Percentiles rank a stretch among this genome's conserved stretches.
These are phyloP conservation scores for Nematodospora valgi DNA, from an alignment of 805 yeast species.

Conservation along the genomic window DNA sequence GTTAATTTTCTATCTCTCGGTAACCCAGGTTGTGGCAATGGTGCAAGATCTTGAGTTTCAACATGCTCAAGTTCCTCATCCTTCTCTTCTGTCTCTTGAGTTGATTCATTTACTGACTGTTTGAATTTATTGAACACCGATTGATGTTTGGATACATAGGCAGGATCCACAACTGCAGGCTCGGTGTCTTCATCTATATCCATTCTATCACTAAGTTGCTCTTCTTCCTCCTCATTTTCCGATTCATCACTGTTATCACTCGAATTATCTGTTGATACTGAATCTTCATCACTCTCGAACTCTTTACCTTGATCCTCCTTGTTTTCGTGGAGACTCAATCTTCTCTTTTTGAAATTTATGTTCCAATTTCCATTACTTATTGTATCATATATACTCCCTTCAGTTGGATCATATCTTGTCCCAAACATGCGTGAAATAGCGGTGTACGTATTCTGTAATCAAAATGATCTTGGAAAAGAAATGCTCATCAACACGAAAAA, in stretches of 20 bases:
- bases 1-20: slow-evolving; percentile 48
- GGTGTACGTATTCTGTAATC: background rate
- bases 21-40: slow-evolving; percentile 81
- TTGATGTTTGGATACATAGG: slow-evolving; percentile 40
- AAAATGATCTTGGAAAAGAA: too few species aligned
- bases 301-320: slow-evolving; percentile 6
- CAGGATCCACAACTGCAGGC: slow-evolving; percentile 7
- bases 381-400: background rate
- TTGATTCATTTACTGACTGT: slow-evolving; percentile 16
- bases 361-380: background rate
- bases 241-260: background rate
- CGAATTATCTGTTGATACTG: slow-evolving; percentile 7
- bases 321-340: slow-evolving; percentile 8
- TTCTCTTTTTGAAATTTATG: slow-evolving; percentile 8
- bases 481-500: too few species aligned
- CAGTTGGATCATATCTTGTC: slow-evolving; percentile 55
- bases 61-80: slow-evolving; percentile 15
- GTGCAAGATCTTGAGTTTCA: slow-evolving; percentile 45
- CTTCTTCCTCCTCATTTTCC: slow-evolving; percentile 9
- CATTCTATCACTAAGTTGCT: slow-evolving; percentile 7
- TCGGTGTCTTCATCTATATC: slow-evolving; percentile 10
- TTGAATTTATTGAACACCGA: slow-evolving; percentile 53
- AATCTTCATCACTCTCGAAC: background rate
- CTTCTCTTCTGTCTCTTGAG: slow-evolving; percentile 15
- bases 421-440: slow-evolving; percentile 60